Evolutionary conservation across 148 eudicot species (phyloP), one percentile per base, ranked within the genome.

Genomic region (Persicaria maculosa): DNA sequence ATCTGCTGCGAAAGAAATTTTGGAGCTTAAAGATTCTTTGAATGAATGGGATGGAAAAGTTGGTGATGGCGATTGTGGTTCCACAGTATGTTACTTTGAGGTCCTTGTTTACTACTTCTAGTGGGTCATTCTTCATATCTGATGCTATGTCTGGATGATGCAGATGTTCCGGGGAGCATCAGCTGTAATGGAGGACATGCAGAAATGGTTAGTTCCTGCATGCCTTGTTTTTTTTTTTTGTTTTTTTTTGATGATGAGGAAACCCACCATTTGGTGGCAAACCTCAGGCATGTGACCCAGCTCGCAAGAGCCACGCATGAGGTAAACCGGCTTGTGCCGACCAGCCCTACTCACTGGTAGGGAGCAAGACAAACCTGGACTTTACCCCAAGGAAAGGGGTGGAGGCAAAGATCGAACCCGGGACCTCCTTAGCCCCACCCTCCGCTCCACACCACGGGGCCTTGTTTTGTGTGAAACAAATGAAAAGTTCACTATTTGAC

Each of bases 11-110:
- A 84, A 70, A 77, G 92, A 86, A 76, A 68, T 92, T 74, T 81
- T 96, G 45, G 78, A 86, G 77, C 85, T 96, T 44, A 86, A 71
- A 80, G 99, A 92, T 64, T 80, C 53, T 76, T 86, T 96, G 68
- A 92, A 96, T 85, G 99, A 92, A 81, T 96, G 92, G 97, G 99
- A 96, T 78, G 76, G 94, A 73, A 90, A 88, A 92, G 97, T 91
- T 71, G 99, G 99, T 72, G 99, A 96, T 79, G 97, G 99, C 80
- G 99, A 96, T 79, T 96, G 99, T 88, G 99, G 99, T 72, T 89
- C 97, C 74, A 96, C 99, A 14, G 99, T 92, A 85, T 77, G 97
- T 83, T 53, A 47, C 70, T 58, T 25, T 25, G 25, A 75, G 58
- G 50, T 46, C 47, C 40, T 25, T 36, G 55, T 73, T 17, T 50